Evolutionary conservation across 163 green algal genomes (phyloP).

Genomic region (Volvox carteri): DNA sequence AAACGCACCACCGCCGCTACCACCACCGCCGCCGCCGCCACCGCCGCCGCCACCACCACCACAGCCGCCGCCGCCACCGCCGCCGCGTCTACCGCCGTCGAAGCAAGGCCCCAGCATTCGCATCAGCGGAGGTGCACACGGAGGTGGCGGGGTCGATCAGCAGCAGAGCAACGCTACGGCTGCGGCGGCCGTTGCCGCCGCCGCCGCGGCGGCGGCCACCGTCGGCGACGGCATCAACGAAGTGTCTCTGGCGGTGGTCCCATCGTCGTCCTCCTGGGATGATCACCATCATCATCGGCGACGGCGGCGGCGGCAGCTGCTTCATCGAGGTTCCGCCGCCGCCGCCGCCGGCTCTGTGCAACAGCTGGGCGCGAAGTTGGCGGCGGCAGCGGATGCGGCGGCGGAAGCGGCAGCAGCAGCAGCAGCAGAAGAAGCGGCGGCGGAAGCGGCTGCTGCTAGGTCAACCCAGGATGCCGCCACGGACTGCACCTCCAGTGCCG

Average conservation of each 20-base stretch:
- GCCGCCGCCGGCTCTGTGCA: background rate
- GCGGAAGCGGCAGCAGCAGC: background rate
- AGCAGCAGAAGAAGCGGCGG: background rate
- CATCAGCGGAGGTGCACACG: background rate
- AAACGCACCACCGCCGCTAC: background rate
- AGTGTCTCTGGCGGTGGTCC: too few relatives aligned
- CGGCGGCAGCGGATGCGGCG: background rate
- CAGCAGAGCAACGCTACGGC: background rate
- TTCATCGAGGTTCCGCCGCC: background rate
- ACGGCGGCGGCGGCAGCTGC: background rate
- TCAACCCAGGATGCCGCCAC: too few relatives aligned
- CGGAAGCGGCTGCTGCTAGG: too few relatives aligned
- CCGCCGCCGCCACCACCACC: background rate
- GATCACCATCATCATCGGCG: too few relatives aligned
- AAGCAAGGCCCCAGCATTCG: background rate
- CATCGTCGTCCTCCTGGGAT: too few relatives aligned
- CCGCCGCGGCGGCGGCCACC: background rate
- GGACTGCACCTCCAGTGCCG: too few relatives aligned
- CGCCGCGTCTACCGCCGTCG: background rate
- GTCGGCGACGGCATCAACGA: background rate
- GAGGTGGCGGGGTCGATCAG: background rate
- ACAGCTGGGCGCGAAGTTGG: background rate
- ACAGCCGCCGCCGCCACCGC: background rate
- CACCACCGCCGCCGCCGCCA: background rate
- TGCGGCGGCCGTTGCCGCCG: background rate